Base-by-base conservation (phyloP, 306 rosid species). In the Fragaria iinumae region DNA sequence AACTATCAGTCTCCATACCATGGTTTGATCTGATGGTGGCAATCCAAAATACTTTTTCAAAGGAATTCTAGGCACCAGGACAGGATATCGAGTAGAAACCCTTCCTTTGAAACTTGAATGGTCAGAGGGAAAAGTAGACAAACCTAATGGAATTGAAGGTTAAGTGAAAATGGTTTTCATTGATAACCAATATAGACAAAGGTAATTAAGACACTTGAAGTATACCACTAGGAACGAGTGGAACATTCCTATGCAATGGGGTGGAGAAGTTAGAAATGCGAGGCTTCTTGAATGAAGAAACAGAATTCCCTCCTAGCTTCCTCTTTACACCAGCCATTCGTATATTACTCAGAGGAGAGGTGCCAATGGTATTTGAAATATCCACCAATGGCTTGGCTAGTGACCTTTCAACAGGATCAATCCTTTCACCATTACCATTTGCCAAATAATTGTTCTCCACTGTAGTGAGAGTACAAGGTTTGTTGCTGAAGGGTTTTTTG, bases 231-330 rank as follows among this genome's bases (percentile, higher is more conserved):
- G 84, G 73, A 76, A 76, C 59, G 20, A 56, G 36, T 73, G 84
- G 57, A 67, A 75, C 82, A 79, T 82, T 82, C 76, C 62, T 80
- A 55, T 83, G 90, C 72, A 80, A 77, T 67, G 89, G 88, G 25
- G 85, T 79, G 60, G 89, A 75, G 78, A 76, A 79, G 48, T 89
- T 84, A 69, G 89, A 85, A 68, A 63, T 78, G 16, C 97, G 97
- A 48, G 96, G 98, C 86, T 49, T 89, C 88, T 92, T 94, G 74
- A 94, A 94, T 41, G 97, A 87, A 87, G 98, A 89, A 77, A 74
- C 64, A 32, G 82, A 84, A 75, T 32, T 79, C 79, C 76, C 78
- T 78, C 80, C 93, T 84, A 86, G 77, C 80, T 85, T 90, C 88
- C 92, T 87, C 85, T 88, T 92, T 65, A 82, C 89, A 69, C 79